Evolutionary conservation across 176 grass and related monocot genomes (phyloP).

Genomic region (Oryza glumipatula): DNA sequence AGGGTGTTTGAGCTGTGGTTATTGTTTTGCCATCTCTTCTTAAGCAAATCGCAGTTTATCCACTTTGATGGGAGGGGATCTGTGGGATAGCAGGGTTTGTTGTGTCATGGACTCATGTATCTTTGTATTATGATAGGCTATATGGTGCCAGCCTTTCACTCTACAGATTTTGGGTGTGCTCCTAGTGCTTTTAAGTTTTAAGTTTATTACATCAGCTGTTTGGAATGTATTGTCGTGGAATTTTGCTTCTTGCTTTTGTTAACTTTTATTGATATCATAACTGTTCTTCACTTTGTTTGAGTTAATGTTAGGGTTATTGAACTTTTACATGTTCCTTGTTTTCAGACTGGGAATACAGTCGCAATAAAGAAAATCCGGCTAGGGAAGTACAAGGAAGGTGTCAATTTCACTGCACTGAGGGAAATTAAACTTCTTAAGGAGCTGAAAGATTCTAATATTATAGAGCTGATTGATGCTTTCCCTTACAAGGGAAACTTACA

Average conservation of each 20-base stretch:
- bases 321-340: constrained; percentile 20
- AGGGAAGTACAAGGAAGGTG: constrained; percentile 93
- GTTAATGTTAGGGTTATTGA: constrained; percentile 23
- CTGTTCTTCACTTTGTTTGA: constrained; percentile 3
- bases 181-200: neutral
- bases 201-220: neutral
- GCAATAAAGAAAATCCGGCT: constrained; percentile 93
- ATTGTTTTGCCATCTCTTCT: neutral
- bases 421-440: constrained; percentile 98
- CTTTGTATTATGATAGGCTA: neutral
- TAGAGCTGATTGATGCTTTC: constrained; percentile 92
- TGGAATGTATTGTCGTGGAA: neutral
- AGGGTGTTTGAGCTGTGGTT: neutral
- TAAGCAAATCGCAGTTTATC: neutral
- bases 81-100: neutral
- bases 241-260: neutral
- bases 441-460: constrained; percentile 92
- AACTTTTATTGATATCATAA: neutral
- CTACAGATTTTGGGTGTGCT: neutral
- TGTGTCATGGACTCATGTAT: neutral
- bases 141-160: constrained; percentile 4
- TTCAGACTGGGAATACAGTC: constrained; percentile 89
- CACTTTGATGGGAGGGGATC: neutral
- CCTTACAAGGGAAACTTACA: constrained; percentile 91
- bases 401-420: constrained; percentile 96